Conservation (phyloP, 495 filamentous ascomycete genomes). For the Barbatosphaeria neglecta region DNA sequence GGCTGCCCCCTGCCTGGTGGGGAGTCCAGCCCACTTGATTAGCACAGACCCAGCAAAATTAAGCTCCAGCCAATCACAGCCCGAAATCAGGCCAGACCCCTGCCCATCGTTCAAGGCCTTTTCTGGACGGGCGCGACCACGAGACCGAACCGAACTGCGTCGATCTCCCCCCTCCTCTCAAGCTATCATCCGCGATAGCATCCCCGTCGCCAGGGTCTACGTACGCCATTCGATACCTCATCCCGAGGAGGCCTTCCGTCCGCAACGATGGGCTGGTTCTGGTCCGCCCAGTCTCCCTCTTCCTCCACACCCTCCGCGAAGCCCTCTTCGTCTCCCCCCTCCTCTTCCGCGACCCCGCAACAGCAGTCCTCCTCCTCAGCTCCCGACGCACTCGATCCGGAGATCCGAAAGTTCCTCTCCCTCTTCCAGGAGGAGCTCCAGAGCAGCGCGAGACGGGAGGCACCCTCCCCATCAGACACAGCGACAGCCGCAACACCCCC, state of each 20-base stretch:
- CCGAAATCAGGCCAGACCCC: neutral
- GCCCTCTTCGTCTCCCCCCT: neutral
- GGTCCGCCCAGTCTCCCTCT: constrained; percentile 11
- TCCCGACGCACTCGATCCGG: neutral
- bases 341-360: neutral
- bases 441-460: neutral
- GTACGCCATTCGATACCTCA: constrained; percentile 1
- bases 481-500: neutral
- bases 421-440: neutral
- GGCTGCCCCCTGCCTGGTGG: neutral
- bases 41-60: too few species aligned
- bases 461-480: neutral
- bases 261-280: constrained; percentile 42
- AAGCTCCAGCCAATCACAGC: constrained; percentile 3
- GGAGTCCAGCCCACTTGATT: neutral
- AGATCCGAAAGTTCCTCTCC: neutral
- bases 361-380: neutral
- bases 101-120: too few species aligned
- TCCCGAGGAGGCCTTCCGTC: neutral
- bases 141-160: neutral
- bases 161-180: too few species aligned
- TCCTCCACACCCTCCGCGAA: neutral
- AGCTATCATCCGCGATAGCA: too few species aligned
- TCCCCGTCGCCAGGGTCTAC: too few species aligned
- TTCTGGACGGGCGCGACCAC: neutral